These are phyloP conservation scores for Plasmodium fragile DNA, from an alignment of 169 alveolate species.

Conservation along the genomic window DNA sequence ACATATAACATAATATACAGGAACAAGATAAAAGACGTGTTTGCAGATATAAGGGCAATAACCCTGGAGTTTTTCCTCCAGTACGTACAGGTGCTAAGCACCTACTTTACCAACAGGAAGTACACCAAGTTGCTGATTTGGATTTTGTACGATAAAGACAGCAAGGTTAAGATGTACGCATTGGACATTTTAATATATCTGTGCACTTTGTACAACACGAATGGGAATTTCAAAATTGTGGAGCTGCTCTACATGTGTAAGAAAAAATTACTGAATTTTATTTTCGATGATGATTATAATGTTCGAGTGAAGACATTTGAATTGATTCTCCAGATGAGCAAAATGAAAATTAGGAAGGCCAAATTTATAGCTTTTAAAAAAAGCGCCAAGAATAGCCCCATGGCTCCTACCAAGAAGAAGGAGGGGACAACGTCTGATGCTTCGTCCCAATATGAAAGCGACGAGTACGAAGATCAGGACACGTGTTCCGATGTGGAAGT, in stretches of 20 bases:
- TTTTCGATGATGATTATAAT: constrained; percentile 64
- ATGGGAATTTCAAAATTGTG: constrained; percentile 55
- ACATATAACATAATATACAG: constrained; percentile 54
- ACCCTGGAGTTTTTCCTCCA: constrained; percentile 37
- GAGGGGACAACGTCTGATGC: background rate
- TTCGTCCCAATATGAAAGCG: constrained; percentile 18
- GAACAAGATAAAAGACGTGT: constrained; percentile 73
- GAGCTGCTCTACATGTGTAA: constrained; percentile 57
- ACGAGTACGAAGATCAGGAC: background rate
- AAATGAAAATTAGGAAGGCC: constrained; percentile 48
- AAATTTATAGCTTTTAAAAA: constrained; percentile 34
- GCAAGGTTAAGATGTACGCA: constrained; percentile 26
- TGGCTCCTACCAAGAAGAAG: background rate
- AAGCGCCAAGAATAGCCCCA: background rate
- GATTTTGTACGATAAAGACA: constrained; percentile 73
- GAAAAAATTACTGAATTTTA: constrained; percentile 62
- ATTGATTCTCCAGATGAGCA: constrained; percentile 66
- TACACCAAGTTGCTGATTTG: constrained; percentile 66
- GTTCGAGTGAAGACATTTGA: constrained; percentile 73
- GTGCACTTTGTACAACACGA: constrained; percentile 52
- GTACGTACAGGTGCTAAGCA: constrained; percentile 21
- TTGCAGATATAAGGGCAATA: constrained; percentile 55
- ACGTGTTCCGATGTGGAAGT: background rate
- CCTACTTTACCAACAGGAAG: constrained; percentile 64
- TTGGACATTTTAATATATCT: constrained; percentile 39